phyloP scores from a whole-genome alignment of 208 protist genomes.

The Angomonas deanei region DNA sequence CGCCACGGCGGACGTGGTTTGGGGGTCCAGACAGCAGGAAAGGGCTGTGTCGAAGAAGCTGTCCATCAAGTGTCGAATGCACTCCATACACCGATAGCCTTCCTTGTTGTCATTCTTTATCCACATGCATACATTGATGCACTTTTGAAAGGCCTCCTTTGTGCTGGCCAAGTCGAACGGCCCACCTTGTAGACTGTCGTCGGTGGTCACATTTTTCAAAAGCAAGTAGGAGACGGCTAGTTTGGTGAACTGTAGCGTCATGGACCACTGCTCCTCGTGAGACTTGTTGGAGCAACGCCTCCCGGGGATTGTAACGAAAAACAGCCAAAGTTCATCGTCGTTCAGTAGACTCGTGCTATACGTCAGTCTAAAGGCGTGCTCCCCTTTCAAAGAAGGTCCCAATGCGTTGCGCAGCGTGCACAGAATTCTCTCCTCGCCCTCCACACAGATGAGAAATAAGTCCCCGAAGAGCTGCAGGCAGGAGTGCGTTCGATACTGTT shows the following conservation, averaged over 20 bases:
- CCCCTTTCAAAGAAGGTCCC: not conserved
- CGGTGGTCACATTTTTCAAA: not conserved
- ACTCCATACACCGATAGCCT: conserved; percentile 41
- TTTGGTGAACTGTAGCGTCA: conserved; percentile 23
- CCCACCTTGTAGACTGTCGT: not conserved
- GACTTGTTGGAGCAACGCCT: conserved; percentile 29
- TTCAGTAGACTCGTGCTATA: conserved; percentile 29
- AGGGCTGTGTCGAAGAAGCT: conserved; percentile 5
- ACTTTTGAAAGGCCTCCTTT: conserved; percentile 11
- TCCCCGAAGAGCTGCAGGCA: conserved; percentile 27
- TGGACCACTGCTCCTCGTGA: conserved; percentile 32
- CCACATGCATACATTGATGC: conserved; percentile 77
- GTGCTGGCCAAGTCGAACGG: not conserved
- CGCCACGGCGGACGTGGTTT: not conserved
- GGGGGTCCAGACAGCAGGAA: conserved; percentile 8
- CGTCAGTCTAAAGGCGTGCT: not conserved
- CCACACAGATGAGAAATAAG: conserved; percentile 13
- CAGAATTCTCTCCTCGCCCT: conserved; percentile 7
- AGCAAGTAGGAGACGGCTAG: conserved; percentile 1
- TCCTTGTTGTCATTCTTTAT: conserved; percentile 69
- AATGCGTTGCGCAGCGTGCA: not conserved
- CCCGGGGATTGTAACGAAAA: conserved; percentile 45
- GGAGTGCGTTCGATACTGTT: conserved; percentile 22
- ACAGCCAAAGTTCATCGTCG: conserved; percentile 46
- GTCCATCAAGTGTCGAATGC: conserved; percentile 10